Percentiles rank a stretch among this genome's conserved stretches.
Conservation (phyloP, 768 basidiomycete species). For the Suillus occidentalis region DNA sequence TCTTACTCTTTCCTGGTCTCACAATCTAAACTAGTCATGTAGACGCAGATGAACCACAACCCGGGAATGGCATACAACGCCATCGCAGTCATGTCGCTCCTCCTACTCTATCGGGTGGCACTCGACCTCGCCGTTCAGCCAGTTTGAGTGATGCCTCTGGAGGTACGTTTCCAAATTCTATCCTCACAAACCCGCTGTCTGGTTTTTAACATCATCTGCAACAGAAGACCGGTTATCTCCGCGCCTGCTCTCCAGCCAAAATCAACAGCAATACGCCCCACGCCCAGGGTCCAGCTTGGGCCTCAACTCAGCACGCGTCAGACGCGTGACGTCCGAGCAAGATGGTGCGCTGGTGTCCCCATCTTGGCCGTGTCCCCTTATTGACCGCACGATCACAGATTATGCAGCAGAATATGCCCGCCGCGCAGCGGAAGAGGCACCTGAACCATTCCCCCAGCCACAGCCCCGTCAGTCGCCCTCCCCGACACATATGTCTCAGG, state of each 20-base stretch:
- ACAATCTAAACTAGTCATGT: conserved; percentile 26
- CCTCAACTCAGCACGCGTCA: conserved; percentile 35
- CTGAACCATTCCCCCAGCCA: conserved; percentile 19
- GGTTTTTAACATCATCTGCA: conserved; percentile 23
- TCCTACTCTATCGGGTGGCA: conserved; percentile 39
- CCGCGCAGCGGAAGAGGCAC: conserved; percentile 14
- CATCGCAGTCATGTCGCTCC: conserved; percentile 28
- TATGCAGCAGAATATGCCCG: conserved; percentile 27
- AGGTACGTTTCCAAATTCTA: conserved; percentile 21
- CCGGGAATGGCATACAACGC: conserved; percentile 24
- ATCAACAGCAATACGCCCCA: conserved; percentile 22
- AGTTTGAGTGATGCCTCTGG: conserved; percentile 66
- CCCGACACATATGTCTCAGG: conserved; percentile 38
- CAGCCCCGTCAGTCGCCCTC: conserved; percentile 56
- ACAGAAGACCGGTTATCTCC: conserved; percentile 31
- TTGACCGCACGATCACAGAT: conserved; percentile 17
- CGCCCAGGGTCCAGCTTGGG: conserved; percentile 49
- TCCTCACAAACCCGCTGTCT: conserved; percentile 13
- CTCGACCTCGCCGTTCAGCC: conserved; percentile 72
- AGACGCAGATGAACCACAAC: conserved; percentile 33
- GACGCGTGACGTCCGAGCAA: conserved; percentile 47
- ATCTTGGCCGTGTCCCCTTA: neutral
- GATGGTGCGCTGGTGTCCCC: conserved; percentile 31
- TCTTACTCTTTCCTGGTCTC: conserved; percentile 11
- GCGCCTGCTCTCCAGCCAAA: conserved; percentile 19